Base-by-base conservation (phyloP, 2,329 filamentous ascomycete genomes). In the Endocalyx cinctus region DNA sequence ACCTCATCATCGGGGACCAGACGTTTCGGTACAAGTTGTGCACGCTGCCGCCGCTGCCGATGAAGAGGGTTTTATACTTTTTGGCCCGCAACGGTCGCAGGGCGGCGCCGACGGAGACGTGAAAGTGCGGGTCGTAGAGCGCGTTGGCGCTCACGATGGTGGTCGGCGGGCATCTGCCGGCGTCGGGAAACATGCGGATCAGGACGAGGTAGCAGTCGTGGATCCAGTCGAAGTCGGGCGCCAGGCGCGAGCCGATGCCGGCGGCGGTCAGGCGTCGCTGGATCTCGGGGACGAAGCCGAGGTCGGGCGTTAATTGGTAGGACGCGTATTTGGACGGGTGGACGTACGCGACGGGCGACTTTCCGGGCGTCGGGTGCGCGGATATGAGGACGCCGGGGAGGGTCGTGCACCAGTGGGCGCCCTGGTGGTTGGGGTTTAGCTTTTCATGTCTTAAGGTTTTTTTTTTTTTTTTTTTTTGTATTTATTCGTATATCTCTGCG, bases 181-280 rank as follows among this genome's bases (percentile, higher is more conserved):
- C n/a, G n/a, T n/a, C n/a, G 0, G 79, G 80, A 43, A 84, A 84
- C 79, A 85, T 84, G 34, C 78, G 67, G 50, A 84, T 80, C 7
- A 84, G 62, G 36, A 84, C 72, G 4, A 84, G 67, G 49, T 77
- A 84, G 0, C 77, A 82, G 55, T 85, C 81, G 61, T 85, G 79
- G 51, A 84, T 84, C 80, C 79, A 84, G 49, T 84, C 74, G 43
- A 84, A 84, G 0, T 50, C 63, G 0, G 64, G 46, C 48, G 83
- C 78, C 2, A 54, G 59, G 4, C 55, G 50, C 2, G 68, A 74
- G 20, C 74, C 62, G 55, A 83, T 73, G 7, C 78, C 77, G 2
- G 66, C 64, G 3, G 52, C 49, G 5, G 55, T 43, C 2, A 84
- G 64, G 32, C 76, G 58, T 1, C 56, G 44, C 28, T 80, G 64